Base-by-base conservation (phyloP, 352 stramenopile species). In the Phytophthora chlamydospora region DNA sequence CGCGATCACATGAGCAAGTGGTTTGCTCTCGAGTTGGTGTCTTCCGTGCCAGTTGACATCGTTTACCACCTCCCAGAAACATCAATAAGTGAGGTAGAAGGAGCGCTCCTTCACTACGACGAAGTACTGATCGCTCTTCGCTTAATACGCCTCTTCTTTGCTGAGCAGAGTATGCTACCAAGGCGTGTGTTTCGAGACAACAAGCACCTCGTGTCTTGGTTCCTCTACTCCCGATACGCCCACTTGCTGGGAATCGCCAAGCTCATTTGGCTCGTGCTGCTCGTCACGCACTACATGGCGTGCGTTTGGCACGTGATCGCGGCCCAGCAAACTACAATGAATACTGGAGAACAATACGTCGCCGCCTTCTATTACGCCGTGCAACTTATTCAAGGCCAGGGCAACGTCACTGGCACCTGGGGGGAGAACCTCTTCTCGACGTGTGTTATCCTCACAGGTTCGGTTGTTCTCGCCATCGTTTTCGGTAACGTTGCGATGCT, bases 401-500 rank as follows among this genome's bases (percentile, higher is more conserved):
- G 75, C 4, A 46, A 75, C 14, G 4, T 38, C 0, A 50, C 52
- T 0, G 58, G 49, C 4, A 65, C 42, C 2, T 35, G 46, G 4
- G 17, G 14, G 3, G 68, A 87, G 16, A 67, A 65, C 16, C 12
- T 77, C 0, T 84, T 85, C 33, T 65, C 61, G 0, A 55, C 56
- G 0, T 39, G 76, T 17, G 58, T 61, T 11, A 60, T 82, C 13
- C 58, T 90, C 1, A 2, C 78, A 3, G 76, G 80, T 6, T 76
- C 78, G 0, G 41, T 90, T 21, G 27, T 76, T 2, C 52, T 88
- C 6, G 78, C 76, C 6, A 69, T 85, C 9, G 56, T 88, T 7
- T 88, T 85, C 33, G 78, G 75, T 17, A 24, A 86, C 42, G 78
- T 90, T 3, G 68, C 63, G 2, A 71, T 88, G 24, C 65, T 80